Base-by-base conservation (phyloP, 1,139 yeast species). In the Nakaseomyces bracarensis region DNA sequence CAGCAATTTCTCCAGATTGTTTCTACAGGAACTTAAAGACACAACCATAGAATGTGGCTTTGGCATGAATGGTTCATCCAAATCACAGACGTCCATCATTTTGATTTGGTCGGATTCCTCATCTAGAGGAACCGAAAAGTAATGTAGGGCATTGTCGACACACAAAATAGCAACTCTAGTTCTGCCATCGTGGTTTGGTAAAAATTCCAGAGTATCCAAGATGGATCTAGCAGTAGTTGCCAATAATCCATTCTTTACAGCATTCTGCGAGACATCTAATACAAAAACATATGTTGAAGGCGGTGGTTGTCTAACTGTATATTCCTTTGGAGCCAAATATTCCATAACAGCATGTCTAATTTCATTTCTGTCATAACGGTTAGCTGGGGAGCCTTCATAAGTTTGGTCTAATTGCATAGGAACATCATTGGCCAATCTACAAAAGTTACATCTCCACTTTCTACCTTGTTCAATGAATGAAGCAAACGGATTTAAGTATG, bases 361-460 rank as follows among this genome's bases (percentile, higher is more conserved):
- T 65, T 91, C 97, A 37, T 74, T 75, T 63, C 97, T 75, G 40
- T 79, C 82, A 64, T 75, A 78, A 57, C 89, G 77, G 64, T 85
- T 80, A 41, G 67, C 35, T 2, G 35, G 69, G 67, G 47, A 71
- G 60, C 49, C 76, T 18, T 27, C 30, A 10, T 25, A 23, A 74
- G 62, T 82, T 82, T 66, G 77, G 57, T 86, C 95, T 54, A 85
- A 86, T 13, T 80, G 82, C 46, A 77, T 69, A 23, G 98, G 98
- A 41, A 89, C 78, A 56, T 91, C 97, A 67, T 93, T 91, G 52
- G 82, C 76, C 61, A 91, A 72, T 57, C 79, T 77, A 71, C 99
- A 91, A 66, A 93, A 77, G 66, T 85, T 86, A 75, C 99, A 91
- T 66, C 91, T 76, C 97, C 97, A 91, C 60, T 94, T 79, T 62